phyloP scores from a whole-genome alignment of 371 early-diverging fungal species.

The Lichtheimia corymbifera region DNA sequence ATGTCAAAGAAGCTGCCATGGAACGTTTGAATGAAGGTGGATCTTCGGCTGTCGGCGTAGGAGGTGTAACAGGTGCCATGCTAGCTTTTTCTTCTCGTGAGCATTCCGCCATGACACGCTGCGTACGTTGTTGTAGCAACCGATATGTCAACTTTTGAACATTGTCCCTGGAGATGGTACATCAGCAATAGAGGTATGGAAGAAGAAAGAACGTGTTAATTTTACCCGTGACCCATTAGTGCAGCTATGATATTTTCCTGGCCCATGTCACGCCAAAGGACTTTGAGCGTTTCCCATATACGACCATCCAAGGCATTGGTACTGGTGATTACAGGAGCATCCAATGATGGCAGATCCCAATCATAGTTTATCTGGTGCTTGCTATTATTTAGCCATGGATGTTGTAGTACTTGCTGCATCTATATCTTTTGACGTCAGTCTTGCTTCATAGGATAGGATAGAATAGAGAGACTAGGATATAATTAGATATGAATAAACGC shows the following conservation, averaged over 20 bases:
- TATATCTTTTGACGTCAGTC: slow-evolving; percentile 8
- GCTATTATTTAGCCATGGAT: slow-evolving; percentile 32
- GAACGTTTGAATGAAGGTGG: background rate
- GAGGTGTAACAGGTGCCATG: background rate
- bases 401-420: slow-evolving; percentile 33
- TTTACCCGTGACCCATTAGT: slow-evolving; percentile 23
- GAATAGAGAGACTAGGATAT: background rate
- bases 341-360: background rate
- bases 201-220: background rate
- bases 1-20: background rate
- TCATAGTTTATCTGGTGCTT: background rate
- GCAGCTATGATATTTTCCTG: slow-evolving; percentile 30
- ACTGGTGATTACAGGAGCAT: slow-evolving; percentile 16
- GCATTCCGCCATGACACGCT: background rate
- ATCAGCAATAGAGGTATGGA: background rate
- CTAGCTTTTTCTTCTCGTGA: background rate
- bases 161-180: slow-evolving; percentile 22
- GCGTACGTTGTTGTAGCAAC: slow-evolving; percentile 22
- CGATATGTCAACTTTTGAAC: slow-evolving; percentile 37
- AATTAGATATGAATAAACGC: slow-evolving; percentile 8
- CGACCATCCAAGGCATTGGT: slow-evolving; percentile 32
- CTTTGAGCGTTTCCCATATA: slow-evolving; percentile 41
- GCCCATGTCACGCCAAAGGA: slow-evolving; percentile 37
- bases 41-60: background rate
- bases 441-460: background rate